phyloP scores from a whole-genome alignment of 2,329 filamentous ascomycete genomes.

The Ceratocystis eucalypticola region DNA sequence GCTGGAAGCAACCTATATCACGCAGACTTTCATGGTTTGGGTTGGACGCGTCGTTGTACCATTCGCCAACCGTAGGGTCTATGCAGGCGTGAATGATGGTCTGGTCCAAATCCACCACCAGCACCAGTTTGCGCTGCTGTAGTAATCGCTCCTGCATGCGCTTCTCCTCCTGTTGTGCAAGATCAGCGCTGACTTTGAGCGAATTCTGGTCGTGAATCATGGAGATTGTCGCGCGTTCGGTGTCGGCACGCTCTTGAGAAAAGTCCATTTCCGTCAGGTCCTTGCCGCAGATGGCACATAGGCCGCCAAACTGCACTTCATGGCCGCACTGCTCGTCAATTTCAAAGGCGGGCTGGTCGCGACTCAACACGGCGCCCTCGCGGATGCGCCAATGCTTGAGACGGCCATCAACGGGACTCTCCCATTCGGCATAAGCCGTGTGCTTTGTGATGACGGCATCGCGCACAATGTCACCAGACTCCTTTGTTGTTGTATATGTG shows the following conservation, averaged over 20 bases:
- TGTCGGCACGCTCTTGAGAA: constrained; percentile 65
- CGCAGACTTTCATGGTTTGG: constrained; percentile 86
- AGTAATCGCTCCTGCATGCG: constrained; percentile 75
- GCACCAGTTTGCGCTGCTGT: constrained; percentile 66
- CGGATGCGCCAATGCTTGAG: constrained; percentile 63
- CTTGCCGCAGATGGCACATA: constrained; percentile 86
- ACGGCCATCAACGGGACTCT: constrained; percentile 69
- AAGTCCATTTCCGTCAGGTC: constrained; percentile 90
- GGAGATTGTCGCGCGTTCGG: constrained; percentile 78
- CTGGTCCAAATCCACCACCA: constrained; percentile 95
- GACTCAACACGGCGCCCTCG: constrained; percentile 49
- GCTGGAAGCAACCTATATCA: constrained; percentile 76
- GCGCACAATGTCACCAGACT: constrained; percentile 52
- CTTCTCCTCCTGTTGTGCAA: constrained; percentile 71
- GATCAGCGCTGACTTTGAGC: constrained; percentile 68
- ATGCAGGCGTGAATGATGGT: constrained; percentile 98
- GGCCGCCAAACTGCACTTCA: constrained; percentile 76
- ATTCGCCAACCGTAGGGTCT: constrained; percentile 89
- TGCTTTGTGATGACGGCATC: constrained; percentile 51
- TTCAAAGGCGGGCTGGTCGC: constrained; percentile 49
- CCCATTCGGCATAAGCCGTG: constrained; percentile 62
- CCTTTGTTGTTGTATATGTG: constrained; percentile 67
- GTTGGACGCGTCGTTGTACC: constrained; percentile 77
- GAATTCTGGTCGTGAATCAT: constrained; percentile 87
- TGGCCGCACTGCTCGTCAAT: constrained; percentile 88